These are phyloP conservation scores for Bondarzewia mesenterica DNA, from an alignment of 1,284 basidiomycete genomes.

Conservation along the genomic window DNA sequence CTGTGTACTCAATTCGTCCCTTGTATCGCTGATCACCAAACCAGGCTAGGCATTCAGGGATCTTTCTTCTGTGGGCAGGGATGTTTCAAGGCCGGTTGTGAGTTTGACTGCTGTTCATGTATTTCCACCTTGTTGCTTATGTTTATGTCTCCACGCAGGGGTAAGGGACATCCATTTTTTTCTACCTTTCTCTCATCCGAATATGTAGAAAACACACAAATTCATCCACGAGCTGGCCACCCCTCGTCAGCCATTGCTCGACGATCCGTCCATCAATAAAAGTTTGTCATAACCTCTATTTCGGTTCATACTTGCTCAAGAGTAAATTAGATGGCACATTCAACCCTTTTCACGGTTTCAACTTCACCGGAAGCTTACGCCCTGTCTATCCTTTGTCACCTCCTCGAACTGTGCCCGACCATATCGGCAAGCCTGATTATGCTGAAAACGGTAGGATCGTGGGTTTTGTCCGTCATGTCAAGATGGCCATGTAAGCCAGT, in stretches of 20 bases:
- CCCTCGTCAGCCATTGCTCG: constrained; percentile 25
- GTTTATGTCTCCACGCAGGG: constrained; percentile 27
- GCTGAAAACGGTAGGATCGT: constrained; percentile 56
- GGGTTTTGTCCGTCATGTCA: constrained; percentile 18
- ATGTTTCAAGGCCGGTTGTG: constrained; percentile 81
- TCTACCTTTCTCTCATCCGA: constrained; percentile 7
- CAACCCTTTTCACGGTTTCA: constrained; percentile 65
- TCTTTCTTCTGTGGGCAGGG: constrained; percentile 82
- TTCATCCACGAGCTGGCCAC: constrained; percentile 59
- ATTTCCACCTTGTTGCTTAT: constrained; percentile 4
- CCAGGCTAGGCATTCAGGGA: constrained; percentile 69
- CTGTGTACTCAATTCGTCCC: constrained; percentile 1
- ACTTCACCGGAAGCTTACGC: constrained; percentile 64
- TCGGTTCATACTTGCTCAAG: no score
- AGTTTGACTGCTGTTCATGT: constrained; percentile 20
- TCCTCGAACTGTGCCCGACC: constrained; percentile 59
- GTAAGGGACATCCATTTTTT: constrained; percentile 23
- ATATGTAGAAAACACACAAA: constrained; percentile 74
- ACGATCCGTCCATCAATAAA: constrained; percentile 24
- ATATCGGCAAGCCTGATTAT: constrained; percentile 78
- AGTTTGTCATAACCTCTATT: constrained; percentile 14
- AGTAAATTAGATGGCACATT: constrained; percentile 70
- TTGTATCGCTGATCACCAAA: constrained; percentile 10
- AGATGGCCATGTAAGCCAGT: constrained; percentile 21
- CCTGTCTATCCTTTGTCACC: constrained; percentile 74